Evolutionary conservation across 2,329 filamentous ascomycete species (phyloP), one percentile per base, ranked within the genome.

Genomic region (Lasiodiplodia hormozganensis): DNA sequence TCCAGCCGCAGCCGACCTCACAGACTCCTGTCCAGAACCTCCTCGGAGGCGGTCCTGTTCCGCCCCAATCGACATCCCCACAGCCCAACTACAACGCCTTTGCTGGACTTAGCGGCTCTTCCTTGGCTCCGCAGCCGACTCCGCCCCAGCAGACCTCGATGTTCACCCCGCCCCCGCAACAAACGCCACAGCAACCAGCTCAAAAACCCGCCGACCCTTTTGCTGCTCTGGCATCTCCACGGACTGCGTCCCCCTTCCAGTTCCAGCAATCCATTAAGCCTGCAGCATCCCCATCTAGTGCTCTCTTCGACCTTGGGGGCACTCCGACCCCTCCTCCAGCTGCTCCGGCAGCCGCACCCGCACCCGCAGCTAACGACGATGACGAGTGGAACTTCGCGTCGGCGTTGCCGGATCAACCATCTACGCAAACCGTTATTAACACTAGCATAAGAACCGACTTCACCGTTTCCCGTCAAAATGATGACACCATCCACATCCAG

Each of bases 341-440:
- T 10, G 28, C 67, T 7, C 36, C 67, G 16, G 25, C 64, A 21
- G 21, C 70, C 5, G 71, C 75, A 40, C 76, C 68, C 52, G 69
- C 72, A 16, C 72, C 77, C 7, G 73, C 78, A 62, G 88, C 92
- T 56, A 94, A 97, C 65, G 95, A 97, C 72, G 95, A 97, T 62
- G 95, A 98, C 71, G 95, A 98, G 76, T 98, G 95, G 94, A 92
- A 89, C 28, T 98, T 98, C 78, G 89, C 92, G 3, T 98, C 95
- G 0, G 90, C 95, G 0, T 85, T 97, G 16, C 95, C 95, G 3
- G 85, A 88, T 70, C 85, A 88, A 40, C 72, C 76, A 1, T 88
- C 90, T 62, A 88, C 92, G 72, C 82, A 91, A 23, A 86, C 85
- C 3, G 88, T 97, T 53, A 89, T 88, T 75, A 89, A 92, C 74